These are phyloP conservation scores for Colletotrichum gloeosporioides DNA, from an alignment of 2,329 filamentous ascomycete species.

Conservation along the genomic window DNA sequence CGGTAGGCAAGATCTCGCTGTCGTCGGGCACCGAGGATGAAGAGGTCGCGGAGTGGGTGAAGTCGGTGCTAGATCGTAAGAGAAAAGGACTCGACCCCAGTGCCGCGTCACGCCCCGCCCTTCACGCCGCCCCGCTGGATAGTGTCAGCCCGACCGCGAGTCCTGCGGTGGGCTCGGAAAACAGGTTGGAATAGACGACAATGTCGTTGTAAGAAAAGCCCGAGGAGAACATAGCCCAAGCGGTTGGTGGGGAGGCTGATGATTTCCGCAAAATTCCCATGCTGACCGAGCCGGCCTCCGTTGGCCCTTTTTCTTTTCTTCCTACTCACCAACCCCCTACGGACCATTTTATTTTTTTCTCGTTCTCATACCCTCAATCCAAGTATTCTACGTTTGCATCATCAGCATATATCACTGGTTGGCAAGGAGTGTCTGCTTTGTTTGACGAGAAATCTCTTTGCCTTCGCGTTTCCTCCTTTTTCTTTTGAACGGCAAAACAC, in stretches of 20 bases:
- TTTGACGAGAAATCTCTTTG: neutral
- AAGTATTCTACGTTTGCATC: slow-evolving; percentile 21
- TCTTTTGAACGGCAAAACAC: neutral
- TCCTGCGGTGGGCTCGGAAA: slow-evolving; percentile 28
- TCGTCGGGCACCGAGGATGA: slow-evolving; percentile 62
- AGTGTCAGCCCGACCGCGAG: slow-evolving; percentile 64
- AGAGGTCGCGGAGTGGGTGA: slow-evolving; percentile 89
- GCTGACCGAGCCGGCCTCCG: slow-evolving; percentile 20
- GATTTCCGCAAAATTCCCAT: neutral
- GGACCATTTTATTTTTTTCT: slow-evolving; percentile 8
- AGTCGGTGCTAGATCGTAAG: slow-evolving; percentile 70
- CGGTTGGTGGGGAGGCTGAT: slow-evolving; percentile 18
- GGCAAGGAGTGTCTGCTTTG: neutral
- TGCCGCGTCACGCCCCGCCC: slow-evolving; percentile 71
- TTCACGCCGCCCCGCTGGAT: slow-evolving; percentile 88
- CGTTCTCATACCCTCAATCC: slow-evolving; percentile 21
- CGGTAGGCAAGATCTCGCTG: slow-evolving; percentile 49
- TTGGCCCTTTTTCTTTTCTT: neutral
- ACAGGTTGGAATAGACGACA: neutral
- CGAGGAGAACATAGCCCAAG: neutral
- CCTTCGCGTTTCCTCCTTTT: neutral
- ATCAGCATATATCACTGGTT: slow-evolving; percentile 8
- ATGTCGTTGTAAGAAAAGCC: neutral
- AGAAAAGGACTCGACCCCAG: slow-evolving; percentile 57
- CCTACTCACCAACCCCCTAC: neutral